Base-by-base conservation (phyloP, 108 stramenopile genomes). In the Conticribra guillardii region DNA sequence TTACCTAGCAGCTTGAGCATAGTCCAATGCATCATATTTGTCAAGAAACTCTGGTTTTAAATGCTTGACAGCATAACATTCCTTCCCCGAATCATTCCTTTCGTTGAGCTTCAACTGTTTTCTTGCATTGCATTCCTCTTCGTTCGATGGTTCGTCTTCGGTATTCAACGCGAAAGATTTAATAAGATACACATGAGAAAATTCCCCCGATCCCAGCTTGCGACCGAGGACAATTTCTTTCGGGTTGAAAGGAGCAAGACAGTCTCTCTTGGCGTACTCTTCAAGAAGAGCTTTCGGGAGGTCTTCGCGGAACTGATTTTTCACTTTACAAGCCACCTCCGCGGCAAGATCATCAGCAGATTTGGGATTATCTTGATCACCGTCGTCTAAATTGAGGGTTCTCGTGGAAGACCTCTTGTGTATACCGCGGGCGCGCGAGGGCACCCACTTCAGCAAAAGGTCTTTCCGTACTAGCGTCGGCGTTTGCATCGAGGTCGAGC, bases 41-140 rank as follows among this genome's bases (percentile, higher is more conserved):
- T 48, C n/a, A 19, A 58, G 31, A 45, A 71, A 69, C 0, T 66
- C 71, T 26, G 60, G 71, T 34, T 56, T 65, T 5, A 78, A 33
- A 29, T 72, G 76, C 46, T 78, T 78, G 22, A 79, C 1, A 4
- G 77, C 77, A 74, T 79, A 79, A 19, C 77, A 26, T 8, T 54
- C 19, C n/a, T 63, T 73, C 18, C 58, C 66, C 0, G 71, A 68
- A 26, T 56, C 16, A 58, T 68, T 59, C 56, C 44, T 73, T 44
- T 73, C 72, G 9, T 24, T 26, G 0, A 59, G 22, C 46, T 73
- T 73, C 65, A 73, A 27, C 17, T 58, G 18, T 14, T 18, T 4
- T 21, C 72, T 33, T 60, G 44, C 50, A 5, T 57, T 29, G 23
- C 44, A n/a, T 29, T 73, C 66, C 5, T 73, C 65, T 11, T 7